Conservation (phyloP, 2,329 filamentous ascomycete species). For the Alternaria rosae region DNA sequence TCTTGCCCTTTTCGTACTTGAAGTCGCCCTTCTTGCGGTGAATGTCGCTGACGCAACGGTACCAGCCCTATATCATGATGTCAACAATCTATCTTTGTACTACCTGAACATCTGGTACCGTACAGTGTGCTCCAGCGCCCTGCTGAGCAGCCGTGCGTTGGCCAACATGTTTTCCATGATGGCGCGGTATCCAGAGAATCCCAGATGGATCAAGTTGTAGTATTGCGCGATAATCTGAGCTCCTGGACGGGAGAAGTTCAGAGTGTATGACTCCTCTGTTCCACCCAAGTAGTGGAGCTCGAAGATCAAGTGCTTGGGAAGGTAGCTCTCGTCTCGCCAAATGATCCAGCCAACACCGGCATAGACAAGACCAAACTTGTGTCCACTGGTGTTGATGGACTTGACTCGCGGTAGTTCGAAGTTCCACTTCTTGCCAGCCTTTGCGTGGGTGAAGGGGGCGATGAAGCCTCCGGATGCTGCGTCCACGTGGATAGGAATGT, state of each 20-base stretch:
- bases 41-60: slow-evolving; percentile 65
- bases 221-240: slow-evolving; percentile 76
- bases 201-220: slow-evolving; percentile 76
- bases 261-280: slow-evolving; percentile 73
- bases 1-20: slow-evolving; percentile 52
- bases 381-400: slow-evolving; percentile 71
- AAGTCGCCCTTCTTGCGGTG: slow-evolving; percentile 64
- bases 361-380: slow-evolving; percentile 70
- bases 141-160: slow-evolving; percentile 70
- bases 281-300: slow-evolving; percentile 75
- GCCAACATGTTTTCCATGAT: slow-evolving; percentile 70
- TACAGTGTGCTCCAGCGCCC: slow-evolving; percentile 66
- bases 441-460: slow-evolving; percentile 66
- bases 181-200: slow-evolving; percentile 68
- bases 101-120: background rate
- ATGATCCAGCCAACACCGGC: slow-evolving; percentile 71
- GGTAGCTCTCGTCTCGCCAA: slow-evolving; percentile 65
- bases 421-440: slow-evolving; percentile 67
- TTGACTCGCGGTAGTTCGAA: slow-evolving; percentile 69
- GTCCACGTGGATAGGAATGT: slow-evolving; percentile 74
- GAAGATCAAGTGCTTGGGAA: slow-evolving; percentile 74
- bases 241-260: slow-evolving; percentile 76
- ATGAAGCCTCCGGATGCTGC: slow-evolving; percentile 68
- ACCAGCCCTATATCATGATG: slow-evolving; percentile 60
- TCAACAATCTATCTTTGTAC: background rate